Evolutionary conservation across 768 basidiomycete species (phyloP), one percentile per base, ranked within the genome.

Genomic region (Rhodocollybia butyracea): DNA sequence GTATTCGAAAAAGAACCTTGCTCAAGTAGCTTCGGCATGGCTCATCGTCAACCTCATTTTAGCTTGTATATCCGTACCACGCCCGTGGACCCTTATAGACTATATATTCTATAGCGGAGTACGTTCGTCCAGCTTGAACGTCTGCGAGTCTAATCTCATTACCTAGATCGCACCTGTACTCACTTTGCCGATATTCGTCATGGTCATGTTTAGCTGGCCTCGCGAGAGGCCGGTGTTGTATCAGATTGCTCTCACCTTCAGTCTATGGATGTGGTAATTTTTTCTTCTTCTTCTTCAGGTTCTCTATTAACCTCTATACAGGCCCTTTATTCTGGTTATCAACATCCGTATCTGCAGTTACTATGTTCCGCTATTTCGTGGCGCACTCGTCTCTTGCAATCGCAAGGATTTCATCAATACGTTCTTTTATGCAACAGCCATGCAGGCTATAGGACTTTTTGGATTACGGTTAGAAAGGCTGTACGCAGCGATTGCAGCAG

Each of bases 191-290:
- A 63, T 84, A 22, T 62, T 78, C 26, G 61, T 73, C 43, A 68
- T 83, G 65, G 75, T 83, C 51, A 61, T 76, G 19, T 78, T 75
- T 63, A 76, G 84, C 70, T 76, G 75, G 59, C 83, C 83, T 8
- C 70, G 78, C 22, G 71, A 79, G 40, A 72, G 72, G 22, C 67
- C 66, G 24, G 57, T 64, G 10, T 63, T 78, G 13, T 85, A 82
- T 61, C 85, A 86, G 63, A 48, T 71, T 31, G 68, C 75, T 36
- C 66, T 85, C 17, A 62, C 69, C 5, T 59, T 75, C 41, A 72
- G 79, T 1, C 73, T 74, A 7, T 84, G 82, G 82, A 66, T 66
- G 38, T 84, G 82, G 83, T 75, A 56, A 24, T 66, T 56, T 34
- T 32, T 22, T 13, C 8, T 19, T 15, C 26, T 12, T 29, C 38